Percentiles rank a stretch among this genome's conserved stretches.
Evolutionary conservation across 192 early-diverging fungal species (phyloP).

Genomic region (Coemansia umbellata): DNA sequence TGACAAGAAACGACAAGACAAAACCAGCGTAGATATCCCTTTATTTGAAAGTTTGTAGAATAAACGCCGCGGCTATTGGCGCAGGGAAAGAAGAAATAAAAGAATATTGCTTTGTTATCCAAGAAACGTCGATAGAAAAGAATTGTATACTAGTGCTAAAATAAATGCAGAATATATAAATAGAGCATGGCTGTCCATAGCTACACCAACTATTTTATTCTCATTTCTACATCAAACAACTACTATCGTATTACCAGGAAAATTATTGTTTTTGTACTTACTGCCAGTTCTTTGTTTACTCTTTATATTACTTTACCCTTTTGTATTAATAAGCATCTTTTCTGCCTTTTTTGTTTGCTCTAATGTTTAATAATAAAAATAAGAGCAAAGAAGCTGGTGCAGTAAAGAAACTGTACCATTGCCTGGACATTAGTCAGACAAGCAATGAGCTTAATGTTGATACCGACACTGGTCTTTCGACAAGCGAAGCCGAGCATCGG

Average conservation of each 20-base stretch:
- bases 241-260: no score
- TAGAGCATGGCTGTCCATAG: no score
- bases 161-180: no score
- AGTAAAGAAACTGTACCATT: conserved; percentile 45
- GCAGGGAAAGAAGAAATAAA: conserved; percentile 1
- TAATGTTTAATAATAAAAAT: conserved; percentile 23
- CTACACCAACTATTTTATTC: no score
- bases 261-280: background rate
- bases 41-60: no score
- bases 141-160: no score
- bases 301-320: background rate
- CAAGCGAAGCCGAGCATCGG: conserved; percentile 46
- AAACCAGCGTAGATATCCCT: no score
- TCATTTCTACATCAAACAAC: no score
- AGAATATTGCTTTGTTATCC: no score
- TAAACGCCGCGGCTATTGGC: no score
- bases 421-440: conserved; percentile 24
- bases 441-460: conserved; percentile 25
- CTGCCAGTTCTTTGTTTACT: background rate
- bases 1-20: background rate
- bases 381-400: background rate
- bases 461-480: conserved; percentile 40
- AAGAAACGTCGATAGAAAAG: no score
- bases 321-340: no score
- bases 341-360: background rate